These are phyloP conservation scores for Hansenula anomala DNA, from an alignment of 1,139 yeast species.

Conservation along the genomic window DNA sequence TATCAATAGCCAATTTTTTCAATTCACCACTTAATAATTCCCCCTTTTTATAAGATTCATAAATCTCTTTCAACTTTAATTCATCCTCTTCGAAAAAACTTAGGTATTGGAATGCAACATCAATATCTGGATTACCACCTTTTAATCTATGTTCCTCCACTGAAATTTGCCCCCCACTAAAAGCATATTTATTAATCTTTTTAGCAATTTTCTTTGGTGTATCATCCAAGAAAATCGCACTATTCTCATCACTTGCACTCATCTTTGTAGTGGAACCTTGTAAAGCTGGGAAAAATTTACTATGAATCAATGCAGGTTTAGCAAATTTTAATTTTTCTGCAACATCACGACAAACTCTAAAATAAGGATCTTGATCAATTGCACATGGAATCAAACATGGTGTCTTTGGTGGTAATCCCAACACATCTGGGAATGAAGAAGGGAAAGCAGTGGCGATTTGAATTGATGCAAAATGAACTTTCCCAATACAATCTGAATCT, in stretches of 20 bases:
- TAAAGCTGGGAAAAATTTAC: constrained; percentile 96
- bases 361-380: constrained; percentile 98
- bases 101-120: constrained; percentile 91
- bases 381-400: constrained; percentile 99
- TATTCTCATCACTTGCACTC: constrained; percentile 86
- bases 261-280: constrained; percentile 96
- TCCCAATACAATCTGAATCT: constrained; percentile 93
- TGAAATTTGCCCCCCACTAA: constrained; percentile 89
- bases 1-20: constrained; percentile 82
- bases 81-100: constrained; percentile 89
- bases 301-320: constrained; percentile 89
- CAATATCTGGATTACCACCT: constrained; percentile 96
- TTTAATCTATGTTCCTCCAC: constrained; percentile 82
- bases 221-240: constrained; percentile 93
- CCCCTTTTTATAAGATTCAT: constrained; percentile 70
- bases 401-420: constrained; percentile 79
- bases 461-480: constrained; percentile 89
- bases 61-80: constrained; percentile 59
- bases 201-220: constrained; percentile 88
- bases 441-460: constrained; percentile 97
- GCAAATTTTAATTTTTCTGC: constrained; percentile 87
- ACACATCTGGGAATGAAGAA: constrained; percentile 89
- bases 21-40: constrained; percentile 88
- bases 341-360: constrained; percentile 96
- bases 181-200: constrained; percentile 94